These are phyloP conservation scores for Hymenotorrendiella dingleyae DNA, from an alignment of 2,329 filamentous ascomycete genomes.

Conservation along the genomic window DNA sequence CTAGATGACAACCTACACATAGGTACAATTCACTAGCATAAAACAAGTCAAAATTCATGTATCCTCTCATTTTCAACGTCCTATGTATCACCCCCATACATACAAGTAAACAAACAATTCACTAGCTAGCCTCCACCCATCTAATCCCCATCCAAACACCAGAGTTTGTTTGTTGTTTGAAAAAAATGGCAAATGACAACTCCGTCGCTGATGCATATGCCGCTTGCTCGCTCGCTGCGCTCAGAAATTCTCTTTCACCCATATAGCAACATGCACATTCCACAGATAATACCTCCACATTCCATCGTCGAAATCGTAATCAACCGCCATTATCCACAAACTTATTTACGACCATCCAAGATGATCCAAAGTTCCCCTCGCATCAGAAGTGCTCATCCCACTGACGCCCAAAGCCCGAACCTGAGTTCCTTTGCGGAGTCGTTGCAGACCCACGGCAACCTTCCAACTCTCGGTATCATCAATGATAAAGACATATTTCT, in stretches of 20 bases:
- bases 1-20: too few species aligned
- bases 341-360: conserved; percentile 41
- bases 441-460: conserved; percentile 55
- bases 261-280: conserved; percentile 8
- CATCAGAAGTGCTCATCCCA: conserved; percentile 48
- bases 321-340: not conserved
- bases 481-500: conserved; percentile 60
- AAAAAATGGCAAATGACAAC: too few species aligned
- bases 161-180: too few species aligned
- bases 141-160: too few species aligned
- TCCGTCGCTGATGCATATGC: conserved; percentile 12
- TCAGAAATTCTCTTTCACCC: not conserved
- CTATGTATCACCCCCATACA: too few species aligned
- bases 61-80: too few species aligned
- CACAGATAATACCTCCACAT: conserved; percentile 1
- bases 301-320: too few species aligned
- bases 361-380: conserved; percentile 49
- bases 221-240: conserved; percentile 4
- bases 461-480: conserved; percentile 64
- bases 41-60: too few species aligned
- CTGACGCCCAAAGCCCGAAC: conserved; percentile 54
- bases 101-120: too few species aligned
- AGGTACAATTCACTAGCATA: too few species aligned
- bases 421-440: conserved; percentile 54
- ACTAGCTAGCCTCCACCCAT: too few species aligned